Evolutionary conservation across 1,284 basidiomycete species (phyloP).

Genomic region (Cutaneotrichosporon mucoides): DNA sequence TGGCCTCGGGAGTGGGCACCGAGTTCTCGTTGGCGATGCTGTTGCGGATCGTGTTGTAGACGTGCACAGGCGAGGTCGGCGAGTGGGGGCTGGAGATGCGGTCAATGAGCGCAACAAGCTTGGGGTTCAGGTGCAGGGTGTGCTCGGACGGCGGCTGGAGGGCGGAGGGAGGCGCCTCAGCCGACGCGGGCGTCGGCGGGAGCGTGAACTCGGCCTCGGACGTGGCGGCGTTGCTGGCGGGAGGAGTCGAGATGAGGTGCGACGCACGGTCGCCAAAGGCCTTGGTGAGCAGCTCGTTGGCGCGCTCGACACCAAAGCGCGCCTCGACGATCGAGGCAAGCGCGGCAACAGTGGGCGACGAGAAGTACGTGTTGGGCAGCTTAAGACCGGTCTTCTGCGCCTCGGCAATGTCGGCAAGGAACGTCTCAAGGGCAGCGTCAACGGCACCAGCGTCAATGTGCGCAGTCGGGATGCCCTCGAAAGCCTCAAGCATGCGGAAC

Average conservation of each 20-base stretch:
- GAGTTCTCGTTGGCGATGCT: constrained; percentile 19
- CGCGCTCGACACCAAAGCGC: constrained; percentile 43
- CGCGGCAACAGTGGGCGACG: constrained; percentile 44
- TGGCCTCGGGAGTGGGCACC: constrained; percentile 38
- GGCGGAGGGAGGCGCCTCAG: constrained; percentile 6
- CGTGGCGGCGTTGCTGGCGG: constrained; percentile 9
- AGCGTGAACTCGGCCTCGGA: constrained; percentile 13
- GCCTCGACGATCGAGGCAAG: constrained; percentile 17
- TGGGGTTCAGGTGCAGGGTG: constrained; percentile 15
- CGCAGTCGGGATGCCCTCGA: constrained; percentile 3
- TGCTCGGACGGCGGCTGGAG: constrained; percentile 16
- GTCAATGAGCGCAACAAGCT: constrained; percentile 22
- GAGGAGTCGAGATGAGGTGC: constrained; percentile 20
- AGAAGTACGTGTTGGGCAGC: constrained; percentile 41
- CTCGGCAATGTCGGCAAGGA: constrained; percentile 52
- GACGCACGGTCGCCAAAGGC: constrained; percentile 24
- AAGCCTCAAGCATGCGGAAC: constrained; percentile 21
- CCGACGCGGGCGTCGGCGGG: constrained; percentile 10
- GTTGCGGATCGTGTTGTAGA: constrained; percentile 14
- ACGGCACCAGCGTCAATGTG: constrained; percentile 22
- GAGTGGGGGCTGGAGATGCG: constrained; percentile 6
- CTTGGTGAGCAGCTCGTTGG: constrained; percentile 18
- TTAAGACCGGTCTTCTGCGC: constrained; percentile 10
- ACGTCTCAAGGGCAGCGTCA: constrained; percentile 52
- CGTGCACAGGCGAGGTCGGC: constrained; percentile 9